phyloP scores from a whole-genome alignment of 495 filamentous ascomycete species.

The Glonium stellatum region DNA sequence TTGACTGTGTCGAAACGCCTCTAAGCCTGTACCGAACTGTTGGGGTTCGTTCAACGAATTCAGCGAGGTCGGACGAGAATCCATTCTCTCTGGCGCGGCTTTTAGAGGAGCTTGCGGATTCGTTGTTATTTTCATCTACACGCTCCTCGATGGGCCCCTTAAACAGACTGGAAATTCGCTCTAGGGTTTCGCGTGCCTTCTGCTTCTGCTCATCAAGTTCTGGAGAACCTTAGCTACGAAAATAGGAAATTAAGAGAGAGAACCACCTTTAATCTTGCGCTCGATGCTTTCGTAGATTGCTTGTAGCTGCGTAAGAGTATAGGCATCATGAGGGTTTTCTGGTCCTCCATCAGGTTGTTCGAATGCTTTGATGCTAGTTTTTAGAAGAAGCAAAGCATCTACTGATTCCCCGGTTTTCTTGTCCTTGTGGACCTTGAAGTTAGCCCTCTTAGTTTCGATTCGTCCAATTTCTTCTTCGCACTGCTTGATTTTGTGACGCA shows the following conservation, averaged over 20 bases:
- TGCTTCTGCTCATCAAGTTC: constrained; percentile 49
- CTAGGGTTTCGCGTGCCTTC: constrained; percentile 42
- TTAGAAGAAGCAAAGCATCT: constrained; percentile 15
- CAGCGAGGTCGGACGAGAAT: neutral
- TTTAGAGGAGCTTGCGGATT: neutral
- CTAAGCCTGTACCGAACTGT: constrained; percentile 7
- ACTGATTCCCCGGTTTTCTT: constrained; percentile 3
- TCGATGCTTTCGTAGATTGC: constrained; percentile 23
- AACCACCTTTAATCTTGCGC: constrained; percentile 38
- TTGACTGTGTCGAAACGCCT: constrained; percentile 19
- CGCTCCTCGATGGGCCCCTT: constrained; percentile 27
- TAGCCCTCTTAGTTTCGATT: constrained; percentile 27
- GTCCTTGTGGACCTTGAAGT: constrained; percentile 20
- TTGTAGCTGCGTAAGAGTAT: constrained; percentile 21
- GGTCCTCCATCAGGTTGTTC: constrained; percentile 2
- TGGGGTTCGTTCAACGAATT: neutral
- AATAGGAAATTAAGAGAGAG: neutral
- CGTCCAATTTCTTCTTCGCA: constrained; percentile 37
- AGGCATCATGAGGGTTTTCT: constrained; percentile 9
- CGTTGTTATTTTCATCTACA: neutral
- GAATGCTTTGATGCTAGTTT: constrained; percentile 23
- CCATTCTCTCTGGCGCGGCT: neutral
- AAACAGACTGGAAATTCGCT: constrained; percentile 45
- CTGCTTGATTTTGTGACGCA: constrained; percentile 30
- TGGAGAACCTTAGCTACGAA: constrained; percentile 23